Base-by-base conservation (phyloP, 352 stramenopile genomes). In the Bremia lactucae region DNA sequence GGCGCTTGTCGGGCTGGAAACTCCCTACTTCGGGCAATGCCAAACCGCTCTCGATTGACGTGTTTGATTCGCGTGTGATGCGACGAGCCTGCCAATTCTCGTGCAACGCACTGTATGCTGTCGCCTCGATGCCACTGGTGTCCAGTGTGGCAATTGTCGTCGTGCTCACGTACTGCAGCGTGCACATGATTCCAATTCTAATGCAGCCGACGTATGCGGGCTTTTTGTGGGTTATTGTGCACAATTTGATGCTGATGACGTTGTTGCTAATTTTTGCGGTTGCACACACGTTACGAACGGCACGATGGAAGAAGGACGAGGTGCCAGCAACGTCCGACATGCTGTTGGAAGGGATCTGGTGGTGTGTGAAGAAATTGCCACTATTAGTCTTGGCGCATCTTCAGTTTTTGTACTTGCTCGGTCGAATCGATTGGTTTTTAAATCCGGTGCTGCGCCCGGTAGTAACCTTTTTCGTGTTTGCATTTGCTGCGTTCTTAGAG, bases 361-460 rank as follows among this genome's bases (percentile, higher is more conserved):
- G 55, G 34, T 78, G 71, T 51, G 25, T 57, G 33, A 68, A 70
- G 51, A 66, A 68, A 20, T 36, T 88, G 15, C 72, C 71, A 13
- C 25, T 67, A 39, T 48, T 88, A 14, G 22, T 85, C 15, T 24
- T 59, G 3, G 43, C 67, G 9, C 71, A 85, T 47, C 31, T 71
- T 11, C 31, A 67, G 40, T 72, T 86, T 37, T 64, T 88, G 5
- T 79, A 76, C 57, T 55, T 73, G 34, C 49, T 81, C 11, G 72
- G 69, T 0, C 71, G 71, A 15, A 85, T 68, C 0, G 76, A 89
- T 51, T 65, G 53, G 61, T 83, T 89, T 42, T 59, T 66, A 59
- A 85, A 89, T 57, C 76, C 76, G 0, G 76, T 89, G 52, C 52
- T 89, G 6, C 76, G 76, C 24, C 76, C 76, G 24, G 58, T 81